These are phyloP conservation scores for Aspergillus steynii DNA, from an alignment of 495 filamentous ascomycete genomes.

Conservation along the genomic window DNA sequence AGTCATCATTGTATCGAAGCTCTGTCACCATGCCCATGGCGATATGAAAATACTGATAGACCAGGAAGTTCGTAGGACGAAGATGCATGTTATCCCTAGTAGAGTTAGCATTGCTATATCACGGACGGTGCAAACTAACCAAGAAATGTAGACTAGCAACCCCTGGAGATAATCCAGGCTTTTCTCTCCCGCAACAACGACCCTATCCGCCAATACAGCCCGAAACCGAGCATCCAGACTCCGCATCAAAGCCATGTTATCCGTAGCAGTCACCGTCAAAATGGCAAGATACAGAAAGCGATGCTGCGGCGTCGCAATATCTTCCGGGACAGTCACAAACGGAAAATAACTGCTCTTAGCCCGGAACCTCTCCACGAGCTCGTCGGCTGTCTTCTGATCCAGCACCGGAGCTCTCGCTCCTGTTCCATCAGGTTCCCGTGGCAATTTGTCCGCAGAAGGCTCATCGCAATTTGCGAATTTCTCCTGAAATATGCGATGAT, in stretches of 20 bases:
- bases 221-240: background rate
- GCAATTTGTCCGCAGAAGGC: too few species aligned
- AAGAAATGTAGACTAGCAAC: background rate
- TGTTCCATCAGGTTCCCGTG: background rate
- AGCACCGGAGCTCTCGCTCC: background rate
- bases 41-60: slow-evolving; percentile 4
- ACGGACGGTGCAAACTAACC: background rate
- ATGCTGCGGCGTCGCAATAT: background rate
- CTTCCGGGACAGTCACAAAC: background rate
- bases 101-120: background rate
- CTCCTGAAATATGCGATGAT: background rate
- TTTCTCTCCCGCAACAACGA: background rate
- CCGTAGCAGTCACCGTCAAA: background rate
- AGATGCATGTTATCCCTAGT: slow-evolving; percentile 2
- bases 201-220: background rate
- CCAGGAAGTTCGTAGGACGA: background rate
- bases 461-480: background rate
- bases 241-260: background rate
- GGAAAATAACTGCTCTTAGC: slow-evolving; percentile 2
- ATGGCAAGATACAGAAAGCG: slow-evolving; percentile 1
- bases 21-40: background rate
- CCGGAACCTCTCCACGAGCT: background rate
- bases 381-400: slow-evolving; percentile 1
- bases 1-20: background rate
- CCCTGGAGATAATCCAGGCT: slow-evolving; percentile 2